phyloP scores from a whole-genome alignment of 768 basidiomycete genomes.

The Kwoniella europaea region DNA sequence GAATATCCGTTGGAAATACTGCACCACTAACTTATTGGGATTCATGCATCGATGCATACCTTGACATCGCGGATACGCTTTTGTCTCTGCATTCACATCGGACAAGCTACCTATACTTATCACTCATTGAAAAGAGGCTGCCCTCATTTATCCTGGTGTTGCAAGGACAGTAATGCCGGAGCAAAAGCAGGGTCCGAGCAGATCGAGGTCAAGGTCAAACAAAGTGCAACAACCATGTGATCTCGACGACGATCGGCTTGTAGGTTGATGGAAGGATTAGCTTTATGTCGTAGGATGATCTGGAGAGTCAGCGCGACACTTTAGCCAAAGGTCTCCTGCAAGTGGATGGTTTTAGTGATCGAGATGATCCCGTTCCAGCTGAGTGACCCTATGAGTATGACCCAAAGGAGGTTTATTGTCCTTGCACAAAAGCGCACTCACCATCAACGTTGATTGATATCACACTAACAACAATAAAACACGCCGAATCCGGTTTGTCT shows the following conservation, averaged over 20 bases:
- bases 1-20: slow-evolving; percentile 7
- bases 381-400: background rate
- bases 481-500: slow-evolving; percentile 7
- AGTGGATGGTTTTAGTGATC: too few species aligned
- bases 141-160: too few species aligned
- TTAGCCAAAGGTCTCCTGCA: too few species aligned
- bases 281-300: too few species aligned
- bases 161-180: background rate
- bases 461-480: background rate
- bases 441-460: slow-evolving; percentile 3
- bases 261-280: background rate
- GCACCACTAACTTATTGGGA: too few species aligned
- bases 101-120: too few species aligned
- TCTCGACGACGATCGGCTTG: background rate
- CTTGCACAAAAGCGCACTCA: background rate
- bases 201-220: background rate
- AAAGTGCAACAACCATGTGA: background rate
- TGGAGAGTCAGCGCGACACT: too few species aligned
- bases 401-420: slow-evolving; percentile 9
- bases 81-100: too few species aligned
- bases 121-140: too few species aligned
- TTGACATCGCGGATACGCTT: too few species aligned
- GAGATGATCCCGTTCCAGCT: slow-evolving; percentile 1
- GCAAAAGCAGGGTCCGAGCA: background rate
- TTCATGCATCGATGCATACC: too few species aligned